These are phyloP conservation scores for Colletotrichum sublineola DNA, from an alignment of 2,329 filamentous ascomycete genomes.

Conservation along the genomic window DNA sequence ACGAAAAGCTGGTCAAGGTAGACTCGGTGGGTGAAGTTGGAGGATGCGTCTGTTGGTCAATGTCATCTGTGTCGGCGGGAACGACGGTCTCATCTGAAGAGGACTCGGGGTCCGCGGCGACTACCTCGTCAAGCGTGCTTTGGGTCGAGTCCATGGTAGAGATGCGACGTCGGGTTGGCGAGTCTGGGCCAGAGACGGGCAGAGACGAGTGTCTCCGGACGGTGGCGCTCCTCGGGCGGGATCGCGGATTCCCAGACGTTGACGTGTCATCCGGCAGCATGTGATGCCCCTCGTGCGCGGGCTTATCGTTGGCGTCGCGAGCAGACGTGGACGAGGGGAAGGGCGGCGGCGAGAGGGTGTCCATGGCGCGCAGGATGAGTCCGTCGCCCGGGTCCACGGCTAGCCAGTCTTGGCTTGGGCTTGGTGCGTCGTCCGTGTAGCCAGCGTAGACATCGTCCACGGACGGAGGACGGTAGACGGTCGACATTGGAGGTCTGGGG, in stretches of 20 bases:
- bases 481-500: constrained; percentile 21
- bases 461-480: constrained; percentile 26
- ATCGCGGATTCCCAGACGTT: constrained; percentile 20
- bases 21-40: constrained; percentile 52
- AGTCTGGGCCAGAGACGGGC: constrained; percentile 8
- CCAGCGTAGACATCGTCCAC: constrained; percentile 15
- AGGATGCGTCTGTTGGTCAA: neutral
- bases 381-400: constrained; percentile 17
- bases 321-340: neutral
- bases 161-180: constrained; percentile 5
- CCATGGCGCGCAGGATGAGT: constrained; percentile 17
- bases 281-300: constrained; percentile 21
- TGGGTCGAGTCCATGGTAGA: constrained; percentile 4
- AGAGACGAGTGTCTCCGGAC: constrained; percentile 32
- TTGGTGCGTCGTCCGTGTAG: neutral
- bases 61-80: constrained; percentile 6
- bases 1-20: constrained; percentile 47
- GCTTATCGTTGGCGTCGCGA: constrained; percentile 21
- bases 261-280: constrained; percentile 34
- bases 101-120: constrained; percentile 22
- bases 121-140: constrained; percentile 13
- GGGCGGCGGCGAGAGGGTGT: constrained; percentile 20
- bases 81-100: constrained; percentile 37
- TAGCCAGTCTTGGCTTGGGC: constrained; percentile 29
- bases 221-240: constrained; percentile 37